phyloP scores from a whole-genome alignment of 202 grass and related monocot species.

The Setaria italica region DNA sequence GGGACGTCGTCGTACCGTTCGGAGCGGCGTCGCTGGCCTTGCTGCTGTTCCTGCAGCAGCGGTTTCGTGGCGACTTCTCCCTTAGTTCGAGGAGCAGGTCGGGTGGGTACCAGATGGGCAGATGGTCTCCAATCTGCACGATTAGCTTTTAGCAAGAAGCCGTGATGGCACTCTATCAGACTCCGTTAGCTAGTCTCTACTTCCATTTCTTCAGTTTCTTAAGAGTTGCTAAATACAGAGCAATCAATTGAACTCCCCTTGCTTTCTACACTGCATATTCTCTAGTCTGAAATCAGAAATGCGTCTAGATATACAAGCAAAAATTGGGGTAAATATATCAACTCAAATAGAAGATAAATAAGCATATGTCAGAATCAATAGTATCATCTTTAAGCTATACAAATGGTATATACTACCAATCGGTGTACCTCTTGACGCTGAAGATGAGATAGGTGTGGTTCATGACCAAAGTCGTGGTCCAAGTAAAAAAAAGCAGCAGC shows the following conservation, averaged over 20 bases:
- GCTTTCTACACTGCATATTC: neutral
- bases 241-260: neutral
- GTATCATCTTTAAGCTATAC: constrained; percentile 8
- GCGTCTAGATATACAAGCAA: neutral
- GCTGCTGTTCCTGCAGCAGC: constrained; percentile 43
- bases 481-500: neutral
- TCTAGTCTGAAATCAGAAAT: neutral
- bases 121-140: too few relatives aligned
- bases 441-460: neutral
- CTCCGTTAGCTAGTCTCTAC: neutral
- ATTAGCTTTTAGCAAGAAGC: too few relatives aligned
- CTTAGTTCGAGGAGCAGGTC: too few relatives aligned
- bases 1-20: constrained; percentile 45
- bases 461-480: neutral
- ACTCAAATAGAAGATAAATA: constrained; percentile 19
- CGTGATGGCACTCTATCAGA: neutral
- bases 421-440: neutral
- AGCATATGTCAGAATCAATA: neutral
- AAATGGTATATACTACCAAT: constrained; percentile 6
- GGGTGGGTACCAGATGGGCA: too few relatives aligned
- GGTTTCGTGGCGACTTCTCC: neutral
- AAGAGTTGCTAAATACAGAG: neutral
- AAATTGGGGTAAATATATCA: neutral
- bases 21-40: constrained; percentile 32
- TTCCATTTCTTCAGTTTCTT: neutral